Conservation (phyloP, 352 stramenopile species). For the Pythium phragmitis region DNA sequence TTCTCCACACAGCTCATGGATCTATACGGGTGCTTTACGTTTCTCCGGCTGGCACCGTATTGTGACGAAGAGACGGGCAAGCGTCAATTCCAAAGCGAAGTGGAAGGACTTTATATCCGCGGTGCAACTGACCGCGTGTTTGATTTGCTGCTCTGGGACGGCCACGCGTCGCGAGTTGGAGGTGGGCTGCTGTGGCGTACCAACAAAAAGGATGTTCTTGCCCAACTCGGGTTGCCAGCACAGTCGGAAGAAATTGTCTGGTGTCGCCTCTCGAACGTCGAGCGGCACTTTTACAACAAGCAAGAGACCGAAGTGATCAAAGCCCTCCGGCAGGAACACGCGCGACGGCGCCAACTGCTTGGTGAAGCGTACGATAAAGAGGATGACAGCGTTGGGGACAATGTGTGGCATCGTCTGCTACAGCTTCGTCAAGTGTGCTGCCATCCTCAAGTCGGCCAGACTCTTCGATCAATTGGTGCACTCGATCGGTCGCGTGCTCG, state of each 20-base stretch:
- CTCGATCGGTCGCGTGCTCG: constrained; percentile 1
- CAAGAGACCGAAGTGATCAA: constrained; percentile 55
- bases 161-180: constrained; percentile 7
- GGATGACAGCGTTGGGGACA: constrained; percentile 30
- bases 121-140: constrained; percentile 44
- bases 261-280: constrained; percentile 73
- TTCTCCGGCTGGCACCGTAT: constrained; percentile 57
- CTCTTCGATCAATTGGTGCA: constrained; percentile 22
- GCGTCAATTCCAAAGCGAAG: constrained; percentile 34
- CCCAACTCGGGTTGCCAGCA: constrained; percentile 56
- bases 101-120: constrained; percentile 38
- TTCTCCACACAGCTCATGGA: constrained; percentile 81
- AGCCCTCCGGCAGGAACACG: constrained; percentile 34
- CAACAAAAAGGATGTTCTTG: constrained; percentile 67
- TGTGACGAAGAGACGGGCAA: constrained; percentile 32
- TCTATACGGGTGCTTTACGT: constrained; percentile 83
- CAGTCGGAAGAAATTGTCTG: constrained; percentile 60
- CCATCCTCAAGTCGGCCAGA: constrained; percentile 86
- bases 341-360: constrained; percentile 29
- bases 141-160: constrained; percentile 49
- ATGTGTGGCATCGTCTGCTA: constrained; percentile 70
- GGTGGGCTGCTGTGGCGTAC: constrained; percentile 76
- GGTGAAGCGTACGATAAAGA: background rate
- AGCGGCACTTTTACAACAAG: constrained; percentile 75
- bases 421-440: constrained; percentile 90